Base-by-base conservation (phyloP, 2,329 filamentous ascomycete species). In the Phialocephala sp. region DNA sequence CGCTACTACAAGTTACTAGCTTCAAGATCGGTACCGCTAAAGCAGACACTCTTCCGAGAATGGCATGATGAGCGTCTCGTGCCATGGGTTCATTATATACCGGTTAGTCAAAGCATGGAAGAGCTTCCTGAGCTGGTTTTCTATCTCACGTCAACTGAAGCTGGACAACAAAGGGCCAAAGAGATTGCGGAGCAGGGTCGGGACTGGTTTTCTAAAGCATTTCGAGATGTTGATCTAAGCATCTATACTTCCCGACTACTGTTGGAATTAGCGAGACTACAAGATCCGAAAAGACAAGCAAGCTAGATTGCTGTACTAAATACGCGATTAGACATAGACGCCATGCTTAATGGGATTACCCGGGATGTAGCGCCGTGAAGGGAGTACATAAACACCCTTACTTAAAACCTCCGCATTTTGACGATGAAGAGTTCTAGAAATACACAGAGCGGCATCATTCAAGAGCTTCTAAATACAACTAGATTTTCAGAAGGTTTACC, bases 31-130 rank as follows among this genome's bases (percentile, higher is more conserved):
- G 77, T 92, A 8, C 89, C 89, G 0, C 84, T 94, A 78, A 94
- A 94, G 79, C 85, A 89, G 22, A 63, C 61, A 8, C 27, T 93
- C 27, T 94, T 88, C 78, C 83, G 85, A 15, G 91, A 94, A 76
- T 94, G 91, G 91, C 91, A 93, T 73, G 91, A 93, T 75, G 84
- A 83, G 55, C 83, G 91, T 0, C 80, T 94, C 2, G 79, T 91
- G 1, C 83, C 90, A 0, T 94, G 91, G 91, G 85, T 87, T 72
- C 91, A 94, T 76, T 94, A 91, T 72, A 87, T 93, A 4, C 91
- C 91, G 8, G 89, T 94, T 85, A 89, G 92, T 74, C 89, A 85
- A 72, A 85, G 88, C 0, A 92, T 89, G 72, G 79, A 84, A 35
- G 91, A 93, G 73, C 84, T 90, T 72, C 92, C 87, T 67, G 88